phyloP scores from a whole-genome alignment of 768 basidiomycete genomes.

The Suillus ampliporus region DNA sequence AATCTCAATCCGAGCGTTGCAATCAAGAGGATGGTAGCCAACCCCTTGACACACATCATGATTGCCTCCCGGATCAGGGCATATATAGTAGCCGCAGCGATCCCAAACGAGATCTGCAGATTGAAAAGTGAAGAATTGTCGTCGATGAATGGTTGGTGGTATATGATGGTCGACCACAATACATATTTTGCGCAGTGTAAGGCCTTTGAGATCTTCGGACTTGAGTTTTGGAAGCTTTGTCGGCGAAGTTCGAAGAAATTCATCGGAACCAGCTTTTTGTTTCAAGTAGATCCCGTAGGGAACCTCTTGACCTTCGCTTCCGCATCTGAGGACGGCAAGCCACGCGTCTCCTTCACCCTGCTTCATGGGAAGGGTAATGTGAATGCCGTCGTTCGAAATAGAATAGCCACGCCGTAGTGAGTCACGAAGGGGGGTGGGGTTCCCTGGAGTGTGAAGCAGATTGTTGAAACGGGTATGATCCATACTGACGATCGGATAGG shows the following conservation, averaged over 20 bases:
- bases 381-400: constrained; percentile 11
- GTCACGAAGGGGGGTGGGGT: not conserved
- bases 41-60: not conserved
- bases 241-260: not conserved
- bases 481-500: not conserved
- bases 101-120: not conserved
- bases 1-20: not conserved
- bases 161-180: not conserved
- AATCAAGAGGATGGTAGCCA: not conserved
- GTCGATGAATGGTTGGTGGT: not conserved
- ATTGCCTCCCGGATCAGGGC: not conserved
- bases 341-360: not conserved
- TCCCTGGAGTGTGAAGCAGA: not conserved
- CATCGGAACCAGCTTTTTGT: not conserved
- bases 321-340: constrained; percentile 13
- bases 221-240: not conserved
- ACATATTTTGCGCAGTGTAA: not conserved
- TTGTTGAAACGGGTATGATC: not conserved
- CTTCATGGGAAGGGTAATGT: constrained; percentile 16
- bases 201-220: not conserved
- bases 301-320: not conserved
- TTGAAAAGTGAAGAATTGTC: not conserved
- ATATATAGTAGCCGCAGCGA: not conserved
- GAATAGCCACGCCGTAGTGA: not conserved
- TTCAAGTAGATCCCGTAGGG: constrained; percentile 2